Evolutionary conservation across 2,329 filamentous ascomycete species (phyloP).

Genomic region (Hymenotorrendiella dingleyae): DNA sequence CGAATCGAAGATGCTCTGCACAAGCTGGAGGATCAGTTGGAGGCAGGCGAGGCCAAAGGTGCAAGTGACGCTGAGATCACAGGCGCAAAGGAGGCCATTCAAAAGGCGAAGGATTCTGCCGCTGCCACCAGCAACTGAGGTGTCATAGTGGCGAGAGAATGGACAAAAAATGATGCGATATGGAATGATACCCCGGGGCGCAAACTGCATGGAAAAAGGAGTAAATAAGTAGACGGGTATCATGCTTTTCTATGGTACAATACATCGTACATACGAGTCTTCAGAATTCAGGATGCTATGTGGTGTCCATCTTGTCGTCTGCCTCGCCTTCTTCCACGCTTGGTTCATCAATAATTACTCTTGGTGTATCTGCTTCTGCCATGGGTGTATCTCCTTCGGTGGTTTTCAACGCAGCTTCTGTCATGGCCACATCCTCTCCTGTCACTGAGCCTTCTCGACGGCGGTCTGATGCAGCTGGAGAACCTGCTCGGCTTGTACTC

Average conservation of each 20-base stretch:
- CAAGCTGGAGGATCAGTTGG: constrained; percentile 71
- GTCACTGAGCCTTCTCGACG: constrained; percentile 29
- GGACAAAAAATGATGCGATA: constrained; percentile 1
- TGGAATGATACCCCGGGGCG: constrained; percentile 9
- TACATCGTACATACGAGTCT: constrained; percentile 10
- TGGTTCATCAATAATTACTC: constrained; percentile 45
- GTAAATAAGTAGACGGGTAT: constrained; percentile 18
- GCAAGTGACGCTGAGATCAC: constrained; percentile 43
- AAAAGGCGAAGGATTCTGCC: constrained; percentile 46
- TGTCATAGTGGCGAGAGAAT: background rate
- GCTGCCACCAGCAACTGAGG: constrained; percentile 32
- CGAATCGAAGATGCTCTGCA: constrained; percentile 67
- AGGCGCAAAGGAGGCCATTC: constrained; percentile 41
- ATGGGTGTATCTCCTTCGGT: constrained; percentile 26
- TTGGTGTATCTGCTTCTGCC: constrained; percentile 36
- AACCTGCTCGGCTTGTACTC: constrained; percentile 33
- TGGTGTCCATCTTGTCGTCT: constrained; percentile 62
- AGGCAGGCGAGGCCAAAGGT: constrained; percentile 48
- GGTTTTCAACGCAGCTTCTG: constrained; percentile 41
- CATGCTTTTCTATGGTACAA: constrained; percentile 27
- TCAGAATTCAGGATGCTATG: constrained; percentile 22
- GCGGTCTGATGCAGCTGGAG: constrained; percentile 29
- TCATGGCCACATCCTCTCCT: constrained; percentile 55
- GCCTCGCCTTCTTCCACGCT: constrained; percentile 32
- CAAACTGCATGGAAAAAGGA: background rate